Evolutionary conservation across 2,329 filamentous ascomycete species (phyloP).

Genomic region (Diaporthe sp.): DNA sequence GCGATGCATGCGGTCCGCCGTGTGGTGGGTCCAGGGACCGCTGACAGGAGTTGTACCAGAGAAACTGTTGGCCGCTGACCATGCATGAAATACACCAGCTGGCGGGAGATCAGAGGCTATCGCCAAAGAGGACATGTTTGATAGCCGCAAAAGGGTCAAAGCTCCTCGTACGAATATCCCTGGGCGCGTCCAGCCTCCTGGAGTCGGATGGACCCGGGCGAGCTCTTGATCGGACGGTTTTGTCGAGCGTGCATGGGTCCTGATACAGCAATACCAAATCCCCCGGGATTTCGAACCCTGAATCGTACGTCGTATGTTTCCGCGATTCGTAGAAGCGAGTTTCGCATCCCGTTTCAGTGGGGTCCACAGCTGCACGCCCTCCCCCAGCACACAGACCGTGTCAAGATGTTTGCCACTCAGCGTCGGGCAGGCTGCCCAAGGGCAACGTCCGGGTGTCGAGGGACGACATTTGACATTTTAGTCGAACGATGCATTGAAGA

Average conservation of each 20-base stretch:
- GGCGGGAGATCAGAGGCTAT: conserved; percentile 30
- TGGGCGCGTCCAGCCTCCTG: conserved; percentile 10
- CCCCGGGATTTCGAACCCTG: conserved; percentile 19
- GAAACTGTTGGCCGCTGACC: neutral
- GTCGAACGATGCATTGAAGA: conserved; percentile 1
- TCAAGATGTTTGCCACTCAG: conserved; percentile 21
- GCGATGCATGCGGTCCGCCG: conserved; percentile 16
- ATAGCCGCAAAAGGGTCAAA: conserved; percentile 25
- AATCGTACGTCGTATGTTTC: conserved; percentile 34
- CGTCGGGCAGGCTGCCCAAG: neutral
- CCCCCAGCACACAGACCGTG: conserved; percentile 20
- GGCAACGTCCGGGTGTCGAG: conserved; percentile 21
- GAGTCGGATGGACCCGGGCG: conserved; percentile 19
- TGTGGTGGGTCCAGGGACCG: conserved; percentile 28
- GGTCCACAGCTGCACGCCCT: conserved; percentile 13
- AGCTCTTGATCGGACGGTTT: conserved; percentile 14
- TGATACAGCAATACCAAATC: conserved; percentile 26
- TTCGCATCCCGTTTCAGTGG: conserved; percentile 31
- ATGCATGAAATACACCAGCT: conserved; percentile 16
- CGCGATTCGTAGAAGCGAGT: conserved; percentile 23
- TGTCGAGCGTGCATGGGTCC: conserved; percentile 20
- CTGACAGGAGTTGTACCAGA: conserved; percentile 29
- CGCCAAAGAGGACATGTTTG: conserved; percentile 18
- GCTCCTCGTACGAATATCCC: conserved; percentile 22
- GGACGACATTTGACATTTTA: neutral